These are phyloP conservation scores for Sarocladium oryzae DNA, from an alignment of 2,329 filamentous ascomycete species.

Conservation along the genomic window DNA sequence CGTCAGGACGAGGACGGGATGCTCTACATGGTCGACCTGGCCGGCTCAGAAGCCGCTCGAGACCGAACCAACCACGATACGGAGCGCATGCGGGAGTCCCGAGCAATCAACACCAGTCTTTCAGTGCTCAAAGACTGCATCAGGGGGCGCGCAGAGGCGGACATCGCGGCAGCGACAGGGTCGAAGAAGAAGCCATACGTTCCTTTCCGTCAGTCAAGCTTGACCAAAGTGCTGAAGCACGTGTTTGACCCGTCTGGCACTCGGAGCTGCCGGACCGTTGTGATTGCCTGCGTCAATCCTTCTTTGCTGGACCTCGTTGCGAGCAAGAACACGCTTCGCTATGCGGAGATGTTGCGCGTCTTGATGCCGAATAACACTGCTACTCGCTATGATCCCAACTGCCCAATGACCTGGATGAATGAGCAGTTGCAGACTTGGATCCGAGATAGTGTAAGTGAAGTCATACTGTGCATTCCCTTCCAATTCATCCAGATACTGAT, in stretches of 20 bases:
- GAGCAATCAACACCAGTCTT: slow-evolving; percentile 42
- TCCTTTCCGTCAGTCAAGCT: slow-evolving; percentile 38
- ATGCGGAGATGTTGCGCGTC: slow-evolving; percentile 40
- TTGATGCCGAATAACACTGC: slow-evolving; percentile 23
- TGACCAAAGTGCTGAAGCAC: slow-evolving; percentile 43
- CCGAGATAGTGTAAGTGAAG: slow-evolving; percentile 31
- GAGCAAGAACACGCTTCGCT: slow-evolving; percentile 42
- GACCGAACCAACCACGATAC: slow-evolving; percentile 32
- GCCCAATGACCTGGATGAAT: slow-evolving; percentile 34
- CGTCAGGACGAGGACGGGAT: slow-evolving; percentile 30
- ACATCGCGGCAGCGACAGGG: slow-evolving; percentile 15
- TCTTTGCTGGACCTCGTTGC: slow-evolving; percentile 35
- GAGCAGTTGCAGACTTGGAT: slow-evolving; percentile 33
- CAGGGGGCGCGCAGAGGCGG: slow-evolving; percentile 32
- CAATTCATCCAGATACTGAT: too few relatives aligned
- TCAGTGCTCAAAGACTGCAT: slow-evolving; percentile 48
- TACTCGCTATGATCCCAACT: slow-evolving; percentile 18
- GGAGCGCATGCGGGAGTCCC: slow-evolving; percentile 38
- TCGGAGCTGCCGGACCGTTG: slow-evolving; percentile 35
- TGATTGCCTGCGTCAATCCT: slow-evolving; percentile 42
- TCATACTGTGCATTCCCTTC: too few relatives aligned
- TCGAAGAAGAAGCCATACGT: slow-evolving; percentile 30
- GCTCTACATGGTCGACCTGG: slow-evolving; percentile 41
- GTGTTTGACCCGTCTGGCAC: slow-evolving; percentile 37
- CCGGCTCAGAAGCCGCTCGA: slow-evolving; percentile 41